These are phyloP conservation scores for Pythium grandisporangium DNA, from an alignment of 352 stramenopile genomes.

Conservation along the genomic window DNA sequence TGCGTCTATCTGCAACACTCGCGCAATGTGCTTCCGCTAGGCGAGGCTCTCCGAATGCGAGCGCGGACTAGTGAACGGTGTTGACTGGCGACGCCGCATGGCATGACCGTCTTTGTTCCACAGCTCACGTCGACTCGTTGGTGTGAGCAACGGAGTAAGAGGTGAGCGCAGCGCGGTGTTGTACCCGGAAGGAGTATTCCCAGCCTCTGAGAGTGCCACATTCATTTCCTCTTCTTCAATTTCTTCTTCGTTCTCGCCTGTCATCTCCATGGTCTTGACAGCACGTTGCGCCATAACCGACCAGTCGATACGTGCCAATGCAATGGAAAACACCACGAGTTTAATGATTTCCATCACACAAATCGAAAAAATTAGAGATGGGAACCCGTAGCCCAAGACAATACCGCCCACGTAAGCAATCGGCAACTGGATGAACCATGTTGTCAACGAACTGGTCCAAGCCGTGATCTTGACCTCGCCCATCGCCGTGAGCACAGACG, in stretches of 20 bases:
- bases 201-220: slow-evolving; percentile 26
- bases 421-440: slow-evolving; percentile 39
- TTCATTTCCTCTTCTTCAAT: slow-evolving; percentile 18
- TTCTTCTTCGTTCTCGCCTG: slow-evolving; percentile 22
- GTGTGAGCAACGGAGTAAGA: slow-evolving; percentile 44
- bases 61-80: no score
- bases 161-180: slow-evolving; percentile 37
- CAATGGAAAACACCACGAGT: slow-evolving; percentile 24
- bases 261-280: slow-evolving; percentile 30
- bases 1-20: no score
- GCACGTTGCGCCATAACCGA: slow-evolving; percentile 24
- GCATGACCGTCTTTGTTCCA: slow-evolving; percentile 54
- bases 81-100: no score
- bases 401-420: slow-evolving; percentile 39
- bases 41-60: no score
- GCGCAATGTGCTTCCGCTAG: no score
- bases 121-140: slow-evolving; percentile 31
- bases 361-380: slow-evolving; percentile 34
- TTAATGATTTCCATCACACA: slow-evolving; percentile 37
- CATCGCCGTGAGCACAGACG: slow-evolving; percentile 38
- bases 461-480: slow-evolving; percentile 35
- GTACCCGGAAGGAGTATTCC: slow-evolving; percentile 40
- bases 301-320: slow-evolving; percentile 33
- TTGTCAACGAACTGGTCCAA: slow-evolving; percentile 29
- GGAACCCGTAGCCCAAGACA: slow-evolving; percentile 31